These are phyloP conservation scores for Hemileccinum rubropunctum DNA, from an alignment of 768 basidiomycete species.

Conservation along the genomic window DNA sequence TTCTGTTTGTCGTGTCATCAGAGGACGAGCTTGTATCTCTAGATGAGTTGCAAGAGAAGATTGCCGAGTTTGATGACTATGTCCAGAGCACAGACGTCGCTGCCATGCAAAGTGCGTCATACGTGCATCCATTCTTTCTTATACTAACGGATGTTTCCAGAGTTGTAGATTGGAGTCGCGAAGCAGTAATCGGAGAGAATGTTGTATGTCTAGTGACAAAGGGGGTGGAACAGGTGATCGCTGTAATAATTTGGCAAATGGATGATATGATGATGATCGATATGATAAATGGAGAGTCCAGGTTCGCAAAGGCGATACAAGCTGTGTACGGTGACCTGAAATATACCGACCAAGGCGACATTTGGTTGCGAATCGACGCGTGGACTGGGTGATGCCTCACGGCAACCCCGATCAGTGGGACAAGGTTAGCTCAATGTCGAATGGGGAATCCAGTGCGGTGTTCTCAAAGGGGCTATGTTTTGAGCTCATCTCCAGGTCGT, in stretches of 20 bases:
- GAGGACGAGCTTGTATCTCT: slow-evolving; percentile 95
- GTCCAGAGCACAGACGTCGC: slow-evolving; percentile 90
- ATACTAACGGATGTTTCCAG: slow-evolving; percentile 13
- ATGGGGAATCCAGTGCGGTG: slow-evolving; percentile 20
- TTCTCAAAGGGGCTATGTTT: slow-evolving; percentile 12
- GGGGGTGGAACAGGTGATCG: slow-evolving; percentile 1
- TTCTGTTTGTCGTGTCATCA: slow-evolving; percentile 28
- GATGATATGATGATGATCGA: slow-evolving; percentile 5
- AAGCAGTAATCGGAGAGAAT: background rate
- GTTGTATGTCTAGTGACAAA: slow-evolving; percentile 11
- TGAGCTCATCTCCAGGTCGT: slow-evolving; percentile 1
- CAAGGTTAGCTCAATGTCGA: slow-evolving; percentile 32
- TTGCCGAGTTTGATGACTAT: slow-evolving; percentile 81
- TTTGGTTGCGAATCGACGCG: slow-evolving; percentile 9
- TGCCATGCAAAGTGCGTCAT: slow-evolving; percentile 81
- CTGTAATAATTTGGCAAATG: slow-evolving; percentile 10
- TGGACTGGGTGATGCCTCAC: slow-evolving; percentile 8
- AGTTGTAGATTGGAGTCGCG: slow-evolving; percentile 16
- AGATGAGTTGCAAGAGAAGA: slow-evolving; percentile 91
- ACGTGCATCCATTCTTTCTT: background rate
- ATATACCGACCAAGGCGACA: slow-evolving; percentile 7
- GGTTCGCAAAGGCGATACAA: slow-evolving; percentile 2
- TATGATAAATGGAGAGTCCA: background rate
- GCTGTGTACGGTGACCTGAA: slow-evolving; percentile 23
- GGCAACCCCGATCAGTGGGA: slow-evolving; percentile 23